Evolutionary conservation across 2,329 filamentous ascomycete species (phyloP).

Genomic region (Aspergillus ustus): DNA sequence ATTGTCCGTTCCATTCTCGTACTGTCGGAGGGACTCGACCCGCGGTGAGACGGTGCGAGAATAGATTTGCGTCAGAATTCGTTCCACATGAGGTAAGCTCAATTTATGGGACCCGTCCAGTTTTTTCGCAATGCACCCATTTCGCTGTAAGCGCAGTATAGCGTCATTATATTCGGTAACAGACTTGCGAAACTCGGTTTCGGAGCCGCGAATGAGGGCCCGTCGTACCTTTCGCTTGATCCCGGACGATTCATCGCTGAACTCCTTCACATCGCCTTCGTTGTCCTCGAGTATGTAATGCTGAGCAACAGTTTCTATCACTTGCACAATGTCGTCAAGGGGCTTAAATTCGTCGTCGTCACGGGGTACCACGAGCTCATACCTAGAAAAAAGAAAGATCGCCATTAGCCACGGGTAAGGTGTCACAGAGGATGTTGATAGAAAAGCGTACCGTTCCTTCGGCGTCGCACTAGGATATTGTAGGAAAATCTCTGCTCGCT

Average conservation of each 20-base stretch:
- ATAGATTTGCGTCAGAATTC: constrained; percentile 87
- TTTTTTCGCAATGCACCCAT: constrained; percentile 73
- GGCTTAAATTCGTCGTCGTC: constrained; percentile 75
- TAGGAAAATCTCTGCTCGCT: constrained; percentile 63
- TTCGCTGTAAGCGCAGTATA: constrained; percentile 66
- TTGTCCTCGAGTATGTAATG: constrained; percentile 78
- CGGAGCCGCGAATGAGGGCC: constrained; percentile 69
- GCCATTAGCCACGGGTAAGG: constrained; percentile 27
- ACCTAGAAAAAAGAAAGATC: constrained; percentile 48
- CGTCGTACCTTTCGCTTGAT: constrained; percentile 78
- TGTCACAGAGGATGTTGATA: not conserved
- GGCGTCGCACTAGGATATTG: constrained; percentile 80
- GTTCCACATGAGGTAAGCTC: constrained; percentile 72
- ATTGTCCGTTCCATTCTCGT: constrained; percentile 88
- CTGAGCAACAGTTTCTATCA: constrained; percentile 71
- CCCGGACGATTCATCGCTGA: constrained; percentile 74
- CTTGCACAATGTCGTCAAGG: constrained; percentile 71
- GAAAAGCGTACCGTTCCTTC: constrained; percentile 63
- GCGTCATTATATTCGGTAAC: constrained; percentile 78
- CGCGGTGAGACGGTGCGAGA: constrained; percentile 88
- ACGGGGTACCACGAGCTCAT: constrained; percentile 76
- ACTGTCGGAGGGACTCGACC: constrained; percentile 80
- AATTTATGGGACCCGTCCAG: constrained; percentile 72
- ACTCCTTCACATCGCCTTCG: constrained; percentile 66
- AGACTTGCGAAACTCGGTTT: constrained; percentile 72